Evolutionary conservation across 148 eudicot genomes (phyloP), one percentile per base, ranked within the genome.

Genomic region (Silene latifolia): DNA sequence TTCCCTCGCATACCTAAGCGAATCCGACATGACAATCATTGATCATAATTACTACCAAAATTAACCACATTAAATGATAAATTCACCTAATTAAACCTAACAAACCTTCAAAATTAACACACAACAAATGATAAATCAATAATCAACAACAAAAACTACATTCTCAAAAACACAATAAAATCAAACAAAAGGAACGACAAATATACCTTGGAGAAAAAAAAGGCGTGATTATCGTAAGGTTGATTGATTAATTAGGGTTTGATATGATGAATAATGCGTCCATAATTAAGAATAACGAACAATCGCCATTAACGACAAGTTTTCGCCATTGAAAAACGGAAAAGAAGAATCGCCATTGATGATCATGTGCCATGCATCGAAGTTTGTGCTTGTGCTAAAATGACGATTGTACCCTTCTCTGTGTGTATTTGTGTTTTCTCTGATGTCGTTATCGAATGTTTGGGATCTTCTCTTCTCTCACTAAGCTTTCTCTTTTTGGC

Each of bases 241-340:
- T 48, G 54, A 48, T 56, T 56, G 60, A 15, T 56, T 57, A 57
- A n/a, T 57, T 57, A 57, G 60, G 60, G 60, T 57, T 57, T 57
- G 60, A 17, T 18, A 57, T 5, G 60, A 57, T 57, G 5, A 15
- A 51, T 4, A 51, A 51, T 12, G 56, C 56, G 17, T 51, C 18
- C 56, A 51, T 51, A 51, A 51, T 51, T 51, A 51, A 15, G 17
- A 51, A 15, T 0, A 51, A 51, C 17, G 17, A 51, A 51, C 56
- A 51, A 11, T 51, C 17, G 8, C 56, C 17, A 51, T 11, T 15
- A 51, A 51, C 15, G 56, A 51, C 14, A 51, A 51, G 17, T 39
- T 39, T 39, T 39, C 44, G 56, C 4, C 17, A 51, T 51, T 51
- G 56, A 51, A 15, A 51, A 13, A 51, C 17, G 17, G 56, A 51